These are phyloP conservation scores for Chamaenerion angustifolium DNA, from an alignment of 345 rosid species.

Conservation along the genomic window DNA sequence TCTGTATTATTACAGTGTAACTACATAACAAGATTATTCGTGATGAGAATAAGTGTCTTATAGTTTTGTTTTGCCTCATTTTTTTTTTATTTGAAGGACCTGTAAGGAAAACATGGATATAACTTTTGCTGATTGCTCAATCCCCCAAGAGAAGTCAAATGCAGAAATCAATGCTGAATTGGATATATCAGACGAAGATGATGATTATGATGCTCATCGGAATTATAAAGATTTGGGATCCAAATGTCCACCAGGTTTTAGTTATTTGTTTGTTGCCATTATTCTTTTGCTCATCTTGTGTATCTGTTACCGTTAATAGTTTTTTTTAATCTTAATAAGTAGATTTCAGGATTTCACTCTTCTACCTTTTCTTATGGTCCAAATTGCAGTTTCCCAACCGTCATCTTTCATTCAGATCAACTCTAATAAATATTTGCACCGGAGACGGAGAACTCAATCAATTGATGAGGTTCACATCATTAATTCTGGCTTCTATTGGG, in stretches of 20 bases:
- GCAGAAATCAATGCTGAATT: conserved; percentile 85
- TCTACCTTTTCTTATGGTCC: conserved; percentile 1
- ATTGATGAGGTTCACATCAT: conserved; percentile 69
- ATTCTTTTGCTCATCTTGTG: conserved; percentile 6
- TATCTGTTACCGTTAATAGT: conserved; percentile 1
- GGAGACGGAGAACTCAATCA: conserved; percentile 71
- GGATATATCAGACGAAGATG: conserved; percentile 91
- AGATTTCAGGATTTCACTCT: neutral
- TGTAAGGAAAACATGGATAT: conserved; percentile 68
- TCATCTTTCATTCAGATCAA: conserved; percentile 52
- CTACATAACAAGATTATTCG: too few relatives aligned
- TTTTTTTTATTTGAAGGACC: conserved; percentile 39
- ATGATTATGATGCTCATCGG: conserved; percentile 35
- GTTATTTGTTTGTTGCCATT: neutral
- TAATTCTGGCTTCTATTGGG: conserved; percentile 2
- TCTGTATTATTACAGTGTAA: too few relatives aligned
- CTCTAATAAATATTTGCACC: conserved; percentile 75
- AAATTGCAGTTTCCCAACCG: conserved; percentile 36
- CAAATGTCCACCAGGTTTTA: conserved; percentile 37
- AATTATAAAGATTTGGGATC: conserved; percentile 35
- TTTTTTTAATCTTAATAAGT: conserved; percentile 6
- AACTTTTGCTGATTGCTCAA: conserved; percentile 65
- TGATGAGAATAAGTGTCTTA: too few relatives aligned
- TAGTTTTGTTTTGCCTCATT: too few relatives aligned
- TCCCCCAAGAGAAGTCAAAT: conserved; percentile 81